Percentiles rank a stretch among this genome's conserved stretches.
Evolutionary conservation across 345 rosid species (phyloP).

Genomic region (Pistacia vera): DNA sequence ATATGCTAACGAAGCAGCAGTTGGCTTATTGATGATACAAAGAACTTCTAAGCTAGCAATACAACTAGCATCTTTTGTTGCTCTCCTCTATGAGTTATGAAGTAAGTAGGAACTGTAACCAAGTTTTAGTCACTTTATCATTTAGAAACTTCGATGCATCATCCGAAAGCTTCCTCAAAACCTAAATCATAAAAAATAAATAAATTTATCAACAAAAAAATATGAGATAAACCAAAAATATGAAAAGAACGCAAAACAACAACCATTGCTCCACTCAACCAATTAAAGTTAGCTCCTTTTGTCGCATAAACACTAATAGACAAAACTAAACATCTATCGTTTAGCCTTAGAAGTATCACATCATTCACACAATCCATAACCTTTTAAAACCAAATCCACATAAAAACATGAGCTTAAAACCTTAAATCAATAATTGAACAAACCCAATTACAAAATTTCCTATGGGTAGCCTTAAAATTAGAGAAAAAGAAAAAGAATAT

Average conservation of each 20-base stretch:
- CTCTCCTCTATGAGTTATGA: constrained; percentile 92
- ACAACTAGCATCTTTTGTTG: constrained; percentile 96
- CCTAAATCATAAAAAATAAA: constrained; percentile 41
- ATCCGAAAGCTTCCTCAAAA: constrained; percentile 92
- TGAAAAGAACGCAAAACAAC: not conserved
- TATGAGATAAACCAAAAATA: not conserved
- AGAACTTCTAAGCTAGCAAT: constrained; percentile 87
- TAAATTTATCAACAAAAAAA: not conserved
- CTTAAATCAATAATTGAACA: no score
- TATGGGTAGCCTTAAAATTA: no score
- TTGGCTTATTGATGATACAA: constrained; percentile 93
- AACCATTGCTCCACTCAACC: not conserved
- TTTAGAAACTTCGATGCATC: constrained; percentile 85
- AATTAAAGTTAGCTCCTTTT: not conserved
- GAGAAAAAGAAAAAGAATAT: no score
- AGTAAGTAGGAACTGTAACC: constrained; percentile 81
- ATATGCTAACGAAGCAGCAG: constrained; percentile 97
- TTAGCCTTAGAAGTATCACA: not conserved
- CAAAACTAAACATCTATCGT: not conserved
- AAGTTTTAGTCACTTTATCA: constrained; percentile 69
- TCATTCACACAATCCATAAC: not conserved
- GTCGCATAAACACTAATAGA: not conserved
- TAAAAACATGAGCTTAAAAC: no score
- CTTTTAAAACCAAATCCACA: no score
- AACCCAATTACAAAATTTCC: no score